These are phyloP conservation scores for Entomortierella beljakovae DNA, from an alignment of 192 early-diverging fungal genomes.

Conservation along the genomic window DNA sequence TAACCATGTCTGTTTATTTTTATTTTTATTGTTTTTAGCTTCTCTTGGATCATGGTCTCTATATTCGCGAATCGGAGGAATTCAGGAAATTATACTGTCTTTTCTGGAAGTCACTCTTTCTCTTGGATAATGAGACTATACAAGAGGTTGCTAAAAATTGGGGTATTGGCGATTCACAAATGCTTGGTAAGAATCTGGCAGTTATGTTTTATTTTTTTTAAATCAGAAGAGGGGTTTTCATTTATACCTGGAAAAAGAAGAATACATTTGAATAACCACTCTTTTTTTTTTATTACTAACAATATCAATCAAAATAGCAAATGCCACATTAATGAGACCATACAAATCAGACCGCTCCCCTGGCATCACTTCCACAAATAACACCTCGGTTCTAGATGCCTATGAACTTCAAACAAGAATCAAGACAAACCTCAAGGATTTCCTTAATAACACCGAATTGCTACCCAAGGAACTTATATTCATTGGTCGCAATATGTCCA, in stretches of 20 bases:
- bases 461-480: slow-evolving; percentile 94
- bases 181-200: slow-evolving; percentile 61
- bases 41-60: slow-evolving; percentile 94
- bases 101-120: slow-evolving; percentile 88
- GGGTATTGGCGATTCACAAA: slow-evolving; percentile 74
- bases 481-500: slow-evolving; percentile 89
- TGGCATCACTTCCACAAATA: slow-evolving; percentile 51
- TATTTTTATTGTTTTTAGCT: slow-evolving; percentile 57
- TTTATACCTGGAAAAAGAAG: no score
- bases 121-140: slow-evolving; percentile 75
- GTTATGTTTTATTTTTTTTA: neutral
- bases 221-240: neutral
- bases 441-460: slow-evolving; percentile 73
- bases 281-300: neutral
- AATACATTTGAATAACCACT: no score
- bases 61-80: slow-evolving; percentile 74
- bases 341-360: slow-evolving; percentile 66
- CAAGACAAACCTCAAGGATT: slow-evolving; percentile 78
- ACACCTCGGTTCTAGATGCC: slow-evolving; percentile 63
- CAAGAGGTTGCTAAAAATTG: slow-evolving; percentile 74
- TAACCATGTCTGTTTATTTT: neutral
- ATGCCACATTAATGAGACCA: slow-evolving; percentile 73
- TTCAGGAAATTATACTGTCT: slow-evolving; percentile 85
- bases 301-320: no score
- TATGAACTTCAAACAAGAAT: slow-evolving; percentile 81